These are phyloP conservation scores for Podaxis sp. DNA, from an alignment of 768 basidiomycete genomes.

Conservation along the genomic window DNA sequence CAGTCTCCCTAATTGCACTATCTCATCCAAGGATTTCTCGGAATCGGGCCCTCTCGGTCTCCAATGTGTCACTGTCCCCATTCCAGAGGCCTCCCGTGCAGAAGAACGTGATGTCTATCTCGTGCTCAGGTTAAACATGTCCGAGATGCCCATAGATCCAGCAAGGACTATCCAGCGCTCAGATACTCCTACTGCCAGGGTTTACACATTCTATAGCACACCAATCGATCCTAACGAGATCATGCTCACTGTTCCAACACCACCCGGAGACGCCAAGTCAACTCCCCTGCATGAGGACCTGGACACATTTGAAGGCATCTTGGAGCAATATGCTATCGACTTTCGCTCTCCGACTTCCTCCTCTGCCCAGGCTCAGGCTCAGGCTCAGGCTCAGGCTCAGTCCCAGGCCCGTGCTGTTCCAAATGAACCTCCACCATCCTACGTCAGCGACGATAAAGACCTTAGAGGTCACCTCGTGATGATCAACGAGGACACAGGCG, in stretches of 20 bases:
- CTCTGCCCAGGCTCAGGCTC: conserved; percentile 11
- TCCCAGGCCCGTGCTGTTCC: conserved; percentile 8
- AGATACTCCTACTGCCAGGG: conserved; percentile 32
- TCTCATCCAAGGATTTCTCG: conserved; percentile 30
- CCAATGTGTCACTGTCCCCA: conserved; percentile 58
- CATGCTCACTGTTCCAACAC: conserved; percentile 32
- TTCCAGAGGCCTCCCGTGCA: conserved; percentile 28
- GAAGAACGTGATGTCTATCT: conserved; percentile 62
- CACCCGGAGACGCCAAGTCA: conserved; percentile 26
- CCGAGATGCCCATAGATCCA: conserved; percentile 64
- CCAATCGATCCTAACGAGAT: conserved; percentile 35
- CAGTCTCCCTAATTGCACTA: conserved; percentile 45
- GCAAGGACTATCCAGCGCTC: conserved; percentile 40
- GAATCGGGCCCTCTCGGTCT: conserved; percentile 49
- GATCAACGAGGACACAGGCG: conserved; percentile 69
- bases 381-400: conserved; percentile 10
- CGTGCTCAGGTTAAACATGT: conserved; percentile 52
- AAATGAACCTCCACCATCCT: conserved; percentile 16
- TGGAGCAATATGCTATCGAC: conserved; percentile 59
- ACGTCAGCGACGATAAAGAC: conserved; percentile 28
- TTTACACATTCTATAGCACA: conserved; percentile 44
- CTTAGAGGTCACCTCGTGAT: conserved; percentile 63
- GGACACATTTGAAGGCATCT: conserved; percentile 63
- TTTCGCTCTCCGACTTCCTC: conserved; percentile 24
- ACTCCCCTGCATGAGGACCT: conserved; percentile 48